Percentiles rank a stretch among this genome's conserved stretches.
phyloP scores from a whole-genome alignment of 129 eudicot species.

The Scalesia atractyloides region DNA sequence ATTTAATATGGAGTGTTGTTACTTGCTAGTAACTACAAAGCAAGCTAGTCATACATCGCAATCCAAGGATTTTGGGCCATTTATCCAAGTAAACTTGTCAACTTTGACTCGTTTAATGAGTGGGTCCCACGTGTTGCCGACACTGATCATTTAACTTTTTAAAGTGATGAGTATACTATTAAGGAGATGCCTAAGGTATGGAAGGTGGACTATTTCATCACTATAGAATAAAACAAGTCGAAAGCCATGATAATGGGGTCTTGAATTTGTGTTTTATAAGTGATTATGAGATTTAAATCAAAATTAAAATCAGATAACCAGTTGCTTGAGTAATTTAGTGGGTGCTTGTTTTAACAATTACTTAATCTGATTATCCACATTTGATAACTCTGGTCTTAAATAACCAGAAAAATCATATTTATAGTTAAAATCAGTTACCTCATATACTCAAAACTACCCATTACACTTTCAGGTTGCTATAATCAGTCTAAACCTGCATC shows the following conservation, averaged over 20 bases:
- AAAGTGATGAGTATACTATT: neutral
- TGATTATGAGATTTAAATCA: neutral
- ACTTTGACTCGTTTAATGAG: neutral
- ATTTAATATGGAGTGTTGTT: constrained; percentile 13
- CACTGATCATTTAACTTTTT: neutral
- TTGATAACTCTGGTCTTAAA: constrained; percentile 4
- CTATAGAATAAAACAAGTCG: neutral
- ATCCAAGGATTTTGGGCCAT: constrained; percentile 2
- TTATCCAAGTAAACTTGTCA: neutral
- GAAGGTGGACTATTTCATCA: neutral
- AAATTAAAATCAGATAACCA: neutral
- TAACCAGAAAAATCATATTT: neutral
- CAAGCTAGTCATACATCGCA: neutral
- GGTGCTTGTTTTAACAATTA: neutral
- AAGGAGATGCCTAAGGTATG: neutral
- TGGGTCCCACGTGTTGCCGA: neutral
- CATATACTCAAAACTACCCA: neutral
- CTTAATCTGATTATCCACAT: neutral
- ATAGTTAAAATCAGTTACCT: neutral
- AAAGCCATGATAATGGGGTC: neutral
- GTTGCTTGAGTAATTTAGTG: neutral
- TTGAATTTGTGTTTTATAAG: neutral
- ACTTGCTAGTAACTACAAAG: neutral
- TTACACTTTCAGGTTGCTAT: neutral
- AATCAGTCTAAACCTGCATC: neutral